phyloP scores from a whole-genome alignment of 805 yeast genomes.

The Saturnispora quitensis region DNA sequence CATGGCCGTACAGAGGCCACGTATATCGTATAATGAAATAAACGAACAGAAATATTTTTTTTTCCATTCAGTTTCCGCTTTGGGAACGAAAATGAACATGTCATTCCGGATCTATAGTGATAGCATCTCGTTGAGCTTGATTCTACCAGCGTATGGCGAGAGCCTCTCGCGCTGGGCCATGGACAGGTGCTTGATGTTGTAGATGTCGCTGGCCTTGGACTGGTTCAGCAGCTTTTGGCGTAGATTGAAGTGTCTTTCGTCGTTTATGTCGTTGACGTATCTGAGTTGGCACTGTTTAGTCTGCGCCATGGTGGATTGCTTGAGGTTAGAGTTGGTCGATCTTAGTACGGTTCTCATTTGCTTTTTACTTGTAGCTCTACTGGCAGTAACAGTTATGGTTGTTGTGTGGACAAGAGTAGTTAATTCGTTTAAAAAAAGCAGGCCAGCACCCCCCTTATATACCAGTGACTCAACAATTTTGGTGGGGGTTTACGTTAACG shows the following conservation, averaged over 20 bases:
- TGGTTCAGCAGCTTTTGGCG: neutral
- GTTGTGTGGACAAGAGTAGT: too few relatives aligned
- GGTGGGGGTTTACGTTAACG: neutral
- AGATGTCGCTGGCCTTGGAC: neutral
- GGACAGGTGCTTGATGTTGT: neutral
- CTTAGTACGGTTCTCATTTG: neutral
- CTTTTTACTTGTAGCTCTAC: neutral
- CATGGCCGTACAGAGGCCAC: neutral
- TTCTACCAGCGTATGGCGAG: neutral
- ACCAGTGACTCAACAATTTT: neutral
- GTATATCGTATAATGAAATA: neutral
- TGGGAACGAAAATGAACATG: neutral
- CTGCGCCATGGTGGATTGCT: neutral
- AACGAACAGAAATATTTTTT: neutral
- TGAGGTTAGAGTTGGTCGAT: neutral
- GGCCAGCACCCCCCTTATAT: neutral
- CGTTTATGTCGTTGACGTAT: neutral
- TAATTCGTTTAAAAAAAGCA: too few relatives aligned
- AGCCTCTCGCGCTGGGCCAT: conserved; percentile 1
- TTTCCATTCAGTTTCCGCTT: neutral
- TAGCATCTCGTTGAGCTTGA: neutral
- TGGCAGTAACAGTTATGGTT: neutral
- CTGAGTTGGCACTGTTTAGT: neutral
- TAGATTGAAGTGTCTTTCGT: conserved; percentile 1
- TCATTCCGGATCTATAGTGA: neutral